Percentiles rank a stretch among this genome's conserved stretches.
Evolutionary conservation across 495 filamentous ascomycete genomes (phyloP).

Genomic region (Hyaloscypha hepaticicola): DNA sequence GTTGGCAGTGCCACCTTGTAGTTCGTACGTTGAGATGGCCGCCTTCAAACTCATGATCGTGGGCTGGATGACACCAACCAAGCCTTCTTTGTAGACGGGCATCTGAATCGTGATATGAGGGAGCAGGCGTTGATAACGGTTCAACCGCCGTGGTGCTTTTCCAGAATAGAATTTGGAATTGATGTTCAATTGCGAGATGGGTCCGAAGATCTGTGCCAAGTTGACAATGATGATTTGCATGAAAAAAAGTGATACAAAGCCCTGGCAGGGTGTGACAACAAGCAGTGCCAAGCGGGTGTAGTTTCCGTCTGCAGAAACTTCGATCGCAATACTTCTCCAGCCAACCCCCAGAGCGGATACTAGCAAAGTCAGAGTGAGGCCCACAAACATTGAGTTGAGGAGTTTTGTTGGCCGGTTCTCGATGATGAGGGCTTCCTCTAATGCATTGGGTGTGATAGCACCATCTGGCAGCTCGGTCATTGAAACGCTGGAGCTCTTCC

Average conservation of each 20-base stretch:
- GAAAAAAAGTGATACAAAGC: conserved; percentile 46
- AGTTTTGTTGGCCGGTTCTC: conserved; percentile 46
- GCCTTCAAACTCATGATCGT: conserved; percentile 61
- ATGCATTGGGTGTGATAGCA: conserved; percentile 36
- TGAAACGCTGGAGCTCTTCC: conserved; percentile 34
- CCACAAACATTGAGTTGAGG: conserved; percentile 50
- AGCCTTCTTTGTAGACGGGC: conserved; percentile 74
- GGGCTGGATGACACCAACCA: conserved; percentile 59
- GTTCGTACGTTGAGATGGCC: conserved; percentile 66
- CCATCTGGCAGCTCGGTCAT: conserved; percentile 35
- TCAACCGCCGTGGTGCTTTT: conserved; percentile 47
- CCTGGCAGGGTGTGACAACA: conserved; percentile 34
- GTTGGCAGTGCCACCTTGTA: conserved; percentile 68
- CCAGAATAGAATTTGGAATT: conserved; percentile 66
- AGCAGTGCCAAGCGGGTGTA: conserved; percentile 34
- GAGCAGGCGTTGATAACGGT: conserved; percentile 40
- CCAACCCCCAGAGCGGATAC: conserved; percentile 55
- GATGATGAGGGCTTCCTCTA: conserved; percentile 38
- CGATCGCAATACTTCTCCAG: conserved; percentile 51
- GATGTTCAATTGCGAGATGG: conserved; percentile 51
- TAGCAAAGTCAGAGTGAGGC: conserved; percentile 49
- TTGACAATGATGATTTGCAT: conserved; percentile 57
- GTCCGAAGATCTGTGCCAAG: conserved; percentile 58
- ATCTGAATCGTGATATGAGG: conserved; percentile 75
- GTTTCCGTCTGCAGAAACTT: conserved; percentile 47